Evolutionary conservation across 2,329 filamentous ascomycete genomes (phyloP).

Genomic region (Xylaria sp.): DNA sequence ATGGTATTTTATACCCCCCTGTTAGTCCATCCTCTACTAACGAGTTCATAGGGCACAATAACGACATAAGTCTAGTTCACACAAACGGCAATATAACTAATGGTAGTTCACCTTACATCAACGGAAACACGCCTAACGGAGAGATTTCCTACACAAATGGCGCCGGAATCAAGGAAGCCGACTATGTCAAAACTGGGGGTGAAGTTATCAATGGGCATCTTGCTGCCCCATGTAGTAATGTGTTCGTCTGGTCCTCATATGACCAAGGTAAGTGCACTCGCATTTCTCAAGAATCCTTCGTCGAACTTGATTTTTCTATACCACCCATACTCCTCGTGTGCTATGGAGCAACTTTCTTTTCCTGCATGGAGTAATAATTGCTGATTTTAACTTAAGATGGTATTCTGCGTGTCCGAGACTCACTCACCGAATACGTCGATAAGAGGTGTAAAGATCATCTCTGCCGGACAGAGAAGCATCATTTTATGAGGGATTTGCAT

Average conservation of each 20-base stretch:
- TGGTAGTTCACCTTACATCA: background rate
- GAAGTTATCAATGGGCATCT: background rate
- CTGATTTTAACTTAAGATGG: conserved; percentile 29
- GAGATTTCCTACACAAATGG: background rate
- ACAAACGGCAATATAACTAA: background rate
- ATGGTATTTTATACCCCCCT: conserved; percentile 15
- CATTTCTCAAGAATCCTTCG: background rate
- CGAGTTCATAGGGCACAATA: conserved; percentile 2
- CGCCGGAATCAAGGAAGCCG: background rate
- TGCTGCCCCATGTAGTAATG: background rate
- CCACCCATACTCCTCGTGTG: background rate
- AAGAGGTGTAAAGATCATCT: background rate
- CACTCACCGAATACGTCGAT: conserved; percentile 19
- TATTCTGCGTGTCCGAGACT: conserved; percentile 22
- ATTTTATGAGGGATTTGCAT: conserved; percentile 24
- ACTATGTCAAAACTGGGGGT: background rate
- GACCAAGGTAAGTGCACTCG: conserved; percentile 31
- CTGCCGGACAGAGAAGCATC: background rate
- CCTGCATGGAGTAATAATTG: background rate
- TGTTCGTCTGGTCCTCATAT: conserved; percentile 37
- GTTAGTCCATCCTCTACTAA: conserved; percentile 1
- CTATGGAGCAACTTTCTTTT: background rate
- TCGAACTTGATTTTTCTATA: background rate
- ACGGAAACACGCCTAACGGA: background rate
- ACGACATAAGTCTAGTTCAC: background rate